These are phyloP conservation scores for Setomelanomma holmii DNA, from an alignment of 2,329 filamentous ascomycete species.

Conservation along the genomic window DNA sequence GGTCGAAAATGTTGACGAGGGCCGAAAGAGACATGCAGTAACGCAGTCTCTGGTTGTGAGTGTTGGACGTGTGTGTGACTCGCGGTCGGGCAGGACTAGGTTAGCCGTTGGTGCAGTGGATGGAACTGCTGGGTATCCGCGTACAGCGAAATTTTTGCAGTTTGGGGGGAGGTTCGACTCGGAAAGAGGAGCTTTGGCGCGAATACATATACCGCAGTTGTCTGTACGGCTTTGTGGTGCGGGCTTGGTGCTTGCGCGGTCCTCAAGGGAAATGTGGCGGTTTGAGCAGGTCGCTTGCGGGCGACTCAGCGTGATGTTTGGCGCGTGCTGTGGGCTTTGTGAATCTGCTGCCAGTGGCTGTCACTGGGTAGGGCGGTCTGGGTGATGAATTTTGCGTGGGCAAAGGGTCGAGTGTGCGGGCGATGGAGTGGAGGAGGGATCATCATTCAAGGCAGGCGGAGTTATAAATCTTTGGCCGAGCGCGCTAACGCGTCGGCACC, in stretches of 20 bases:
- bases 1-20: slow-evolving; percentile 59
- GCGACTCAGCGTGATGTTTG: slow-evolving; percentile 31
- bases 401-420: slow-evolving; percentile 28
- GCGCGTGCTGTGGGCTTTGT: slow-evolving; percentile 11
- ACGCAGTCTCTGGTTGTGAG: slow-evolving; percentile 38
- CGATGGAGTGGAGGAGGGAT: slow-evolving; percentile 17
- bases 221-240: slow-evolving; percentile 35
- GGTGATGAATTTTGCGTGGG: slow-evolving; percentile 28
- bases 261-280: slow-evolving; percentile 43
- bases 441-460: slow-evolving; percentile 21
- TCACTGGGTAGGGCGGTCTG: slow-evolving; percentile 24
- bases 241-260: slow-evolving; percentile 39
- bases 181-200: slow-evolving; percentile 93
- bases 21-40: slow-evolving; percentile 67
- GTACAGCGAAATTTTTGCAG: slow-evolving; percentile 97
- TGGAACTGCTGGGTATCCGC: slow-evolving; percentile 90
- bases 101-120: slow-evolving; percentile 95
- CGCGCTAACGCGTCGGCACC: slow-evolving; percentile 4
- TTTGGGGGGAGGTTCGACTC: slow-evolving; percentile 91
- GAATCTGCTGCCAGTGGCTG: slow-evolving; percentile 25
- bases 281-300: slow-evolving; percentile 35
- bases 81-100: slow-evolving; percentile 49
- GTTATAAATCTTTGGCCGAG: slow-evolving; percentile 24
- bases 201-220: slow-evolving; percentile 93
- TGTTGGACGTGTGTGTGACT: slow-evolving; percentile 47